A percentile compares a stretch with the other conserved stretches of the same genome.
phyloP scores from a whole-genome alignment of 2,329 filamentous ascomycete species.

The Xylariaceae sp. region DNA sequence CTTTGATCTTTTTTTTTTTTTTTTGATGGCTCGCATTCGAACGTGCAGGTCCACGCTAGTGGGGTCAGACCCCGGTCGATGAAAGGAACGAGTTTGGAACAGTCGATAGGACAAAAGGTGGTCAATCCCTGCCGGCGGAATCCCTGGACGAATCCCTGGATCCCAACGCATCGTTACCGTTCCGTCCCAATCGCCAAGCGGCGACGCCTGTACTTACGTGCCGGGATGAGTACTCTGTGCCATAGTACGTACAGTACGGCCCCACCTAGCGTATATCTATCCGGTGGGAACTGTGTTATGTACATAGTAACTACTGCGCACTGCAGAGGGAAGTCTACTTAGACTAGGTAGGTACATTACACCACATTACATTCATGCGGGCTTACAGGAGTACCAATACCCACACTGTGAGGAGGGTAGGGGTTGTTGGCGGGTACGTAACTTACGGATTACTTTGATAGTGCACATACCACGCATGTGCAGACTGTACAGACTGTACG shows the following conservation, averaged over 20 bases:
- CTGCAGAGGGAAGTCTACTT: no score
- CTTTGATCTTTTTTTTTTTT: slow-evolving; percentile 22
- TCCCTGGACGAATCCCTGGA: slow-evolving; percentile 22
- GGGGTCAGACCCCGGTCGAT: slow-evolving; percentile 20
- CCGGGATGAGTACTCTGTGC: no score
- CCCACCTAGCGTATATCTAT: background rate
- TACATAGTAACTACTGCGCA: no score
- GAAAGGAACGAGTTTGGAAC: slow-evolving; percentile 32
- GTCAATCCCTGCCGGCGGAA: slow-evolving; percentile 23
- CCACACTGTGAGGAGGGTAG: slow-evolving; percentile 9
- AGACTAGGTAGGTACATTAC: no score
- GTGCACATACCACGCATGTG: no score
- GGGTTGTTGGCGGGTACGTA: slow-evolving; percentile 6
- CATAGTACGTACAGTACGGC: no score
- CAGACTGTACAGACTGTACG: no score
- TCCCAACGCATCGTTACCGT: slow-evolving; percentile 28
- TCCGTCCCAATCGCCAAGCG: slow-evolving; percentile 20
- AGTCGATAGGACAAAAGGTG: slow-evolving; percentile 28
- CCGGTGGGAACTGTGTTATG: background rate
- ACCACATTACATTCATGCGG: no score
- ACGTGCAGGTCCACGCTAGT: slow-evolving; percentile 16
- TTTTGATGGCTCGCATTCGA: slow-evolving; percentile 27
- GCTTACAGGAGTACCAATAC: background rate
- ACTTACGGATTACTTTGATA: no score
- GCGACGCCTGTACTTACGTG: no score